Evolutionary conservation across 176 grass and related monocot species (phyloP).

Genomic region (Lolium rigidum): DNA sequence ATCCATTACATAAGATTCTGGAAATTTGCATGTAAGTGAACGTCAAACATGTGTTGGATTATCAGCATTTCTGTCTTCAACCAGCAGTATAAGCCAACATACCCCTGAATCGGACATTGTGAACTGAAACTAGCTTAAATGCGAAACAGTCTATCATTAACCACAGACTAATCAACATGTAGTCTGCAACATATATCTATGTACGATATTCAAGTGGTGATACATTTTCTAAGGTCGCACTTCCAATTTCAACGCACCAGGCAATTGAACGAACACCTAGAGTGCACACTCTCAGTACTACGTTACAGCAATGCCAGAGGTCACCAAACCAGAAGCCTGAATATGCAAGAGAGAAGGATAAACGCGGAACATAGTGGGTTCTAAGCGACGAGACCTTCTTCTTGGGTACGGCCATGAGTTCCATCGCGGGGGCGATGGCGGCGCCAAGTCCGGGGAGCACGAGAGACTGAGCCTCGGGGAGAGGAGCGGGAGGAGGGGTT

Average conservation of each 20-base stretch:
- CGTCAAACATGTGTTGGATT: too few species aligned
- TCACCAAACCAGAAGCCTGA: conserved; percentile 1
- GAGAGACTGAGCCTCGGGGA: conserved; percentile 36
- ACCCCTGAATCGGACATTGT: too few species aligned
- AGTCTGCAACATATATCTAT: background rate
- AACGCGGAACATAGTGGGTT: background rate
- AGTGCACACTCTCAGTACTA: background rate
- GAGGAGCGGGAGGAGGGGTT: background rate
- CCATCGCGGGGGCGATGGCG: conserved; percentile 43
- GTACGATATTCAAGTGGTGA: too few species aligned
- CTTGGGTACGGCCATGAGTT: conserved; percentile 91
- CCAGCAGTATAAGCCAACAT: background rate
- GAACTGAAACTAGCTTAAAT: background rate
- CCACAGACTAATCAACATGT: background rate
- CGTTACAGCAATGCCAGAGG: background rate
- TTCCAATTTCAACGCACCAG: background rate
- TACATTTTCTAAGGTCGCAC: too few species aligned
- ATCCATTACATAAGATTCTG: background rate
- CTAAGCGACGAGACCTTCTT: conserved; percentile 61
- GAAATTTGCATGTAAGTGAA: background rate
- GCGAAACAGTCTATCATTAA: conserved; percentile 1
- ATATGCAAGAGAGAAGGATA: background rate
- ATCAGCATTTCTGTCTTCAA: background rate
- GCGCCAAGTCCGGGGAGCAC: conserved; percentile 46
- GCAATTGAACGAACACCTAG: conserved; percentile 47